phyloP scores from a whole-genome alignment of 495 filamentous ascomycete species.

The Trichoderma orchidacearum region DNA sequence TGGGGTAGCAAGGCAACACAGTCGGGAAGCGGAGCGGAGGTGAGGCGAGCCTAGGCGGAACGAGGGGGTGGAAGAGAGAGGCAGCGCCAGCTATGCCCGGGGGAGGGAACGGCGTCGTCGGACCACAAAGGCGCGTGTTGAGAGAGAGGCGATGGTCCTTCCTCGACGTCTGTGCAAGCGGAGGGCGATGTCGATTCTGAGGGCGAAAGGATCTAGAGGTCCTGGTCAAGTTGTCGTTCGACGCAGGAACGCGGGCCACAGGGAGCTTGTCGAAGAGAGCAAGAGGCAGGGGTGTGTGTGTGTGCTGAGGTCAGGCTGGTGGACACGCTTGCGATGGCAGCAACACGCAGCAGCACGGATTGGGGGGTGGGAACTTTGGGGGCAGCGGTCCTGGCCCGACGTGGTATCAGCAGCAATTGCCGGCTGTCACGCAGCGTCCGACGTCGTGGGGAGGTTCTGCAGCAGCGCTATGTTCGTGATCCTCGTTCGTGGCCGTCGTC shows the following conservation, averaged over 20 bases:
- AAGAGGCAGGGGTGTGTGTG: neutral
- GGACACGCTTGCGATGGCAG: neutral
- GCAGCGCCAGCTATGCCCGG: constrained; percentile 1
- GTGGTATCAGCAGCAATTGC: too few relatives aligned
- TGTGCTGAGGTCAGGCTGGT: too few relatives aligned
- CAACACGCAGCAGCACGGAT: neutral
- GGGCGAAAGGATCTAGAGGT: neutral
- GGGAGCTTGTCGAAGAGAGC: neutral
- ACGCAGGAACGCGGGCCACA: neutral
- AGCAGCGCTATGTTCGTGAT: too few relatives aligned
- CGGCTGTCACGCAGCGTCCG: neutral
- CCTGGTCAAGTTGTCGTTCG: too few relatives aligned
- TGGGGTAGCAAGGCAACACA: neutral
- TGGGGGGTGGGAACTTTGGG: neutral
- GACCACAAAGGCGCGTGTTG: neutral
- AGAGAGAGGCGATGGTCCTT: neutral
- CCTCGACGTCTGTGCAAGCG: neutral
- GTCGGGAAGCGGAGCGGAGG: neutral
- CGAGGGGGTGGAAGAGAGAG: neutral
- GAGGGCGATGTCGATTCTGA: neutral
- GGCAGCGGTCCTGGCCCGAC: too few relatives aligned
- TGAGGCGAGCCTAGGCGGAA: constrained; percentile 13
- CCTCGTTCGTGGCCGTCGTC: neutral
- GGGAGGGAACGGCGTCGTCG: neutral
- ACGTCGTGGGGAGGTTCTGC: neutral